Base-by-base conservation (phyloP, 805 yeast genomes). In the Ogataea pignaliae region DNA sequence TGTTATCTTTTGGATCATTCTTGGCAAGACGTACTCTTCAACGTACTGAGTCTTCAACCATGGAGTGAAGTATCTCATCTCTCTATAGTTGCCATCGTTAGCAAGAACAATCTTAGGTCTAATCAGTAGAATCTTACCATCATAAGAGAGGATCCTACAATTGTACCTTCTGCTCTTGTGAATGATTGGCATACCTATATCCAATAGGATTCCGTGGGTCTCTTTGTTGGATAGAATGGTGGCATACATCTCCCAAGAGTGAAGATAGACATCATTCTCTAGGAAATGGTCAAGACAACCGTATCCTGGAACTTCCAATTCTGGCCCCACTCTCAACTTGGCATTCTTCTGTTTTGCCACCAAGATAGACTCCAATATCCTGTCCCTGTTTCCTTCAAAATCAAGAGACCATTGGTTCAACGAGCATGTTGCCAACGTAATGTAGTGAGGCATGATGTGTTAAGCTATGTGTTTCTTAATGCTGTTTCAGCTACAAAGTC, bases 351-450 rank as follows among this genome's bases (percentile, higher is more conserved):
- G 63, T 58, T 90, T 93, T 42, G 99, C 96, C 41, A 76, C 71
- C 17, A 59, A 61, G 56, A 93, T 91, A 43, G 95, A 84, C 57
- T 84, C 83, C 18, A 93, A 57, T 50, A 93, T 91, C 45, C 99
- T 73, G 59, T 90, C 96, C 42, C 97, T 75, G 65, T 93, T 93
- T 5, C 99, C 99, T 64, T 91, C 98, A 64, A 88, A 93, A 63
- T 93, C 99, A 43, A 93, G 72, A 0, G 99, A 97, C 99, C 99
- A 93, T 75, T 93, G 99, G 69, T 93, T 93, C 51, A 93, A 73
- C 56, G 90, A 88, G 66, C 98, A 91, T 1, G 98, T 90, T 1
- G 98, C 90, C 32, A 91, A 70, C 0, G 97, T 91, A 39, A 90
- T 81, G 45, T 85, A 75, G 43, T 88, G 93, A 1, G 95, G 90